These are phyloP conservation scores for Stemphylium beticola DNA, from an alignment of 2,329 filamentous ascomycete genomes.

Conservation along the genomic window DNA sequence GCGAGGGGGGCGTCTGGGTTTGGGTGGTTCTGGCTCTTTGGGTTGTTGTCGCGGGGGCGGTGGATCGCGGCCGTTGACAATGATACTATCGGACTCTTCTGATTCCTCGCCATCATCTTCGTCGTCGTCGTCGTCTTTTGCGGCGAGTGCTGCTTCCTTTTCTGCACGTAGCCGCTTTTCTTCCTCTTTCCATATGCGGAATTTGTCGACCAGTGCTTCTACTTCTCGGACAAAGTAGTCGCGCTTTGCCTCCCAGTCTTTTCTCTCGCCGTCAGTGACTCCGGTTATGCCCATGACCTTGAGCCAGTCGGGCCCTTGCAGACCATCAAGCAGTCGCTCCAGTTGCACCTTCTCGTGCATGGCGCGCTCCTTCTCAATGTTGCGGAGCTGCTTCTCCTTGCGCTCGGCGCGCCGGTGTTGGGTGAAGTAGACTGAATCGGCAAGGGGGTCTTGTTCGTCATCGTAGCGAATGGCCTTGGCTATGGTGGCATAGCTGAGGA, in stretches of 20 bases:
- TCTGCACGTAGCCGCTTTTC: conserved; percentile 83
- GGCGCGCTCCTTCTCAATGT: conserved; percentile 69
- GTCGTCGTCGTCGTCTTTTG: conserved; percentile 55
- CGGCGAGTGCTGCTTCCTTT: conserved; percentile 68
- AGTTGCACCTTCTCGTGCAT: conserved; percentile 71
- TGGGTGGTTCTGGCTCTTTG: conserved; percentile 44
- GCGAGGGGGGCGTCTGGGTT: conserved; percentile 41
- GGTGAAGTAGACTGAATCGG: conserved; percentile 62
- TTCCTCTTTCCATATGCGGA: conserved; percentile 84
- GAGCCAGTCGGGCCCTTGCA: conserved; percentile 92
- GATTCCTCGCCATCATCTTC: conserved; percentile 45
- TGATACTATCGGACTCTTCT: conserved; percentile 43
- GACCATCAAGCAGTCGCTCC: conserved; percentile 75
- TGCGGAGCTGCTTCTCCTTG: conserved; percentile 71
- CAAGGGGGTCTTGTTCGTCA: conserved; percentile 59
- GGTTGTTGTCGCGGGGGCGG: conserved; percentile 50
- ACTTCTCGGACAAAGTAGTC: conserved; percentile 86
- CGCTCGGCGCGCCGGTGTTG: conserved; percentile 67
- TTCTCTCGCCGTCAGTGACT: conserved; percentile 83
- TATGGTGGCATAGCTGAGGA: conserved; percentile 53
- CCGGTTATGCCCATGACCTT: conserved; percentile 87
- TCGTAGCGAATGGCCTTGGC: conserved; percentile 44
- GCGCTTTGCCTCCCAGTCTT: conserved; percentile 83
- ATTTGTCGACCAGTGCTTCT: conserved; percentile 82
- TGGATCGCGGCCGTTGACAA: conserved; percentile 14